phyloP scores from a whole-genome alignment of 805 yeast genomes.

The Candida silvicultrix region DNA sequence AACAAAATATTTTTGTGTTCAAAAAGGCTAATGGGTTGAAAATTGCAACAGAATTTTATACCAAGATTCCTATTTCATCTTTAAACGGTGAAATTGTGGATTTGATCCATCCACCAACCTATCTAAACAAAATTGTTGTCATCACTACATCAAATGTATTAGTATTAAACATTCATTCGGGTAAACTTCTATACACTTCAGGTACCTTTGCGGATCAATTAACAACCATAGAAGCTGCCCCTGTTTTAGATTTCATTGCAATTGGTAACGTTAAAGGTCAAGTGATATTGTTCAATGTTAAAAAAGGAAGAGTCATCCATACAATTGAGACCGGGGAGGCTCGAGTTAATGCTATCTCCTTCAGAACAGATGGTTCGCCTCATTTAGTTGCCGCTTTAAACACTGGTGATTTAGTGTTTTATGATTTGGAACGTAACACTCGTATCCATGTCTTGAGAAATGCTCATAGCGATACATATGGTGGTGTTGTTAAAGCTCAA shows the following conservation, averaged over 20 bases:
- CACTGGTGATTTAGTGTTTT: slow-evolving; percentile 80
- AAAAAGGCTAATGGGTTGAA: slow-evolving; percentile 38
- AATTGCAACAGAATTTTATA: slow-evolving; percentile 57
- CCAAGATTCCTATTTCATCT: slow-evolving; percentile 51
- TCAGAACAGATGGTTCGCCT: slow-evolving; percentile 85
- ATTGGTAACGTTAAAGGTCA: slow-evolving; percentile 69
- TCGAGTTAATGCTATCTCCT: slow-evolving; percentile 56
- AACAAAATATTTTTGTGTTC: slow-evolving; percentile 45
- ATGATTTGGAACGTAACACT: slow-evolving; percentile 66
- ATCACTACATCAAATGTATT: slow-evolving; percentile 63
- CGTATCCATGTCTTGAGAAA: slow-evolving; percentile 71
- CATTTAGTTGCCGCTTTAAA: slow-evolving; percentile 76
- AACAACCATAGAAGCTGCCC: slow-evolving; percentile 73
- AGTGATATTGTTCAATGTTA: slow-evolving; percentile 59
- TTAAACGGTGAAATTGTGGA: slow-evolving; percentile 69
- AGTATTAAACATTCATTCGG: slow-evolving; percentile 71
- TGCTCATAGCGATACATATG: slow-evolving; percentile 66
- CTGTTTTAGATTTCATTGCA: slow-evolving; percentile 80
- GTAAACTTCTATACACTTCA: slow-evolving; percentile 58
- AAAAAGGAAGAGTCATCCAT: slow-evolving; percentile 51
- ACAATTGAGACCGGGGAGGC: slow-evolving; percentile 36
- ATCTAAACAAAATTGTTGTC: slow-evolving; percentile 80
- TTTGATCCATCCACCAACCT: slow-evolving; percentile 81
- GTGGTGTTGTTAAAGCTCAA: slow-evolving; percentile 69
- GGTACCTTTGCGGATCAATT: slow-evolving; percentile 49